Conservation (phyloP, 2,329 filamentous ascomycete genomes). For the Xylariaceae sp. region DNA sequence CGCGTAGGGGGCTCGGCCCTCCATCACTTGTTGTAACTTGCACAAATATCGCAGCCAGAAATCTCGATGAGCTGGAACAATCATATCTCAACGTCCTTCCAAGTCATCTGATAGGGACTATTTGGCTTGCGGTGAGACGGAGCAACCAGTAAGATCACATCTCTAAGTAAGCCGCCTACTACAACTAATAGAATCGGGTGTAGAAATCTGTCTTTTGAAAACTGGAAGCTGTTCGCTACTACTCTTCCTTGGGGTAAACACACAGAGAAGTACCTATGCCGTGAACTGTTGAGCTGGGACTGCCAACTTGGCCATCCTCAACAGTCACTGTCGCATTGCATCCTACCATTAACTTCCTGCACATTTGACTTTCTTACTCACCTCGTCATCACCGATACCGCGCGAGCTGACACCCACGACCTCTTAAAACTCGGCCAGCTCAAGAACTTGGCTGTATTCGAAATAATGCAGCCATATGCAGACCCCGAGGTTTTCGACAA, state of each 20-base stretch:
- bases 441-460: constrained; percentile 45
- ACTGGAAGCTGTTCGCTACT: constrained; percentile 12
- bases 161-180: not conserved
- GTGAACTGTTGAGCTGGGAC: constrained; percentile 3
- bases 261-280: not conserved
- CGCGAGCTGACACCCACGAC: constrained; percentile 31
- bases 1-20: not conserved
- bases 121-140: constrained; percentile 1
- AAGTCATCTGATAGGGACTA: not conserved
- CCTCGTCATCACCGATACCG: constrained; percentile 20
- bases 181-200: not conserved
- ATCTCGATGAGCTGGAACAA: constrained; percentile 3
- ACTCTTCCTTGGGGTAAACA: not conserved
- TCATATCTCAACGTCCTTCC: constrained; percentile 9
- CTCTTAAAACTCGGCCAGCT: constrained; percentile 39
- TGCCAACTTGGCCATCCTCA: not conserved
- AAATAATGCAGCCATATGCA: constrained; percentile 40
- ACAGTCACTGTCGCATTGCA: constrained; percentile 33
- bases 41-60: not conserved
- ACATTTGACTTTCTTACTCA: constrained; percentile 30
- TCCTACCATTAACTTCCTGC: constrained; percentile 34
- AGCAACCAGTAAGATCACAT: not conserved
- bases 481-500: constrained; percentile 14
- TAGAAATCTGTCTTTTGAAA: not conserved
- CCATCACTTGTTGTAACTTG: constrained; percentile 8